Percentiles rank a stretch among this genome's conserved stretches.
phyloP scores from a whole-genome alignment of 176 grass and related monocot genomes.

The Carex littledalei region DNA sequence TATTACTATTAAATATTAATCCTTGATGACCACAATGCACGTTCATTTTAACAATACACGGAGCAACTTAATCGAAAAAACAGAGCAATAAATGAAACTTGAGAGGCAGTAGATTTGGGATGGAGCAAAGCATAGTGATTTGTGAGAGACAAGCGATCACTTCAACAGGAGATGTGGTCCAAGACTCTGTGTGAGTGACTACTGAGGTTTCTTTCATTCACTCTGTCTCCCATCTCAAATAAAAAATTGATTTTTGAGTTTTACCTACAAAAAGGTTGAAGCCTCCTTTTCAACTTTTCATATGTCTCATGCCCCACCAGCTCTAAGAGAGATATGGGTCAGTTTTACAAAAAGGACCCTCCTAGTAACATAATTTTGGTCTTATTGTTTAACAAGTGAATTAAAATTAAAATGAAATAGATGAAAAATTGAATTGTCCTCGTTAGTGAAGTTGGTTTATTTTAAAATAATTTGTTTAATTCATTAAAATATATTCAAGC shows the following conservation, averaged over 20 bases:
- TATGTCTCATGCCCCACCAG: background rate
- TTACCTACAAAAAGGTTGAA: background rate
- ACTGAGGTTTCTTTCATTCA: background rate
- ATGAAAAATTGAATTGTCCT: too few relatives aligned
- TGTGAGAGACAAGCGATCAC: background rate
- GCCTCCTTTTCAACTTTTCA: constrained; percentile 10
- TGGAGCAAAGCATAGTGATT: background rate
- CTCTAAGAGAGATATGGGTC: background rate
- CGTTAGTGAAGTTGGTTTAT: too few relatives aligned
- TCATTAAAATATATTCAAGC: background rate
- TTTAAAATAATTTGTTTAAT: too few relatives aligned
- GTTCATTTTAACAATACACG: too few relatives aligned
- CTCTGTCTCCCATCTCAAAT: background rate
- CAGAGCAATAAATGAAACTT: background rate
- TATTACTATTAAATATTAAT: too few relatives aligned
- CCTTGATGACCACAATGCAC: too few relatives aligned
- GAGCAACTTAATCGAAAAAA: background rate
- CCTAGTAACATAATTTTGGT: background rate
- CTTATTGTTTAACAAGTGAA: background rate
- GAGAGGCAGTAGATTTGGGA: background rate
- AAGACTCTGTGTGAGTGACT: background rate
- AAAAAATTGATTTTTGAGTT: background rate
- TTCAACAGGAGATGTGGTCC: background rate
- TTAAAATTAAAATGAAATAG: background rate
- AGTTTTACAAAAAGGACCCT: background rate